Base-by-base conservation (phyloP, 192 early-diverging fungal genomes). In the Fimicolochytrium jonesii region DNA sequence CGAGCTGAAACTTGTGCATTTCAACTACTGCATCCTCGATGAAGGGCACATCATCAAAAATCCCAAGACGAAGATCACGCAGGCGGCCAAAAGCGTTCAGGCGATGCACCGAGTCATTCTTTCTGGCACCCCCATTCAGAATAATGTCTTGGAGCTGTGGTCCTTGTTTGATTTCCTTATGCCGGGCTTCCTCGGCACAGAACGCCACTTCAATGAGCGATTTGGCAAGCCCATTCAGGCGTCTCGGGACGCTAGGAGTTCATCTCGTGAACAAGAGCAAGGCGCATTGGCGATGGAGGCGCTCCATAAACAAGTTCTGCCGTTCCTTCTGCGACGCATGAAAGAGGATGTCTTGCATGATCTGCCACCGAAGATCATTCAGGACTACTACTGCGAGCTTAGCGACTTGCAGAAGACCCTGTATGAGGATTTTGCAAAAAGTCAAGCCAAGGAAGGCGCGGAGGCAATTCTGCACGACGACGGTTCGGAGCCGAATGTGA, bases 21-120 rank as follows among this genome's bases (percentile, higher is more conserved):
- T 90, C 88, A 96, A 97, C 72, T 98, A 95, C 68, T 94, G 92
- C 64, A 87, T 95, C 50, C 74, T 99, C 41, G 97, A 99, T 70
- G 97, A 99, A 77, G 97, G 97, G 0, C 97, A 99, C 65, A 83
- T 93, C 26, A 99, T 99, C 74, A 94, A 92, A 65, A 99, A 98
- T 60, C 87, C 90, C 7, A 82, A 85, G 45, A 95, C 97, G 15
- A 95, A 97, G 66, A 84, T 95, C 22, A 97, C 97, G 4, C 87
- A 89, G 64, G 91, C 97, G 0, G 90, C 91, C 36, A 97, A 97
- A 69, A 77, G 86, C n/a, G 68, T 98, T 28, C 48, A 52, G 28
- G 91, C 93, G 0, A 88, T 87, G 32, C 90, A 95, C 50, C 86
- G 95, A 0, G 71, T 98, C 26, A 94, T 99, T 36, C 78, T 99